A percentile compares a stretch with the other conserved stretches of the same genome.
Evolutionary conservation across 2,329 filamentous ascomycete species (phyloP).

Genomic region (Talaromyces sp.): DNA sequence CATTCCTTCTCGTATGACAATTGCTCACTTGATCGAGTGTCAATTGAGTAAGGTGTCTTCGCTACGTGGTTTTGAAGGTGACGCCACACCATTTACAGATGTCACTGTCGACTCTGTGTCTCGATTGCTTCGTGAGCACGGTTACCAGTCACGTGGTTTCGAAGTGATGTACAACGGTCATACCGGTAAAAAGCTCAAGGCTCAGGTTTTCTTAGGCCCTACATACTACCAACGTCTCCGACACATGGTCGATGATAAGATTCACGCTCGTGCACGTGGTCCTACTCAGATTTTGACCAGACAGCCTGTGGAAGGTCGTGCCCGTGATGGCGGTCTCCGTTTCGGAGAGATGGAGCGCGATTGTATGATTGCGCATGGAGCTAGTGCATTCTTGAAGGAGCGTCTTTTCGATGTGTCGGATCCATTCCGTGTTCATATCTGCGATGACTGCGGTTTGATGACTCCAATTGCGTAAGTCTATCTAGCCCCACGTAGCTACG

Average conservation of each 20-base stretch:
- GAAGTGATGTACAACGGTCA: conserved; percentile 99
- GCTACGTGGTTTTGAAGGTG: conserved; percentile 89
- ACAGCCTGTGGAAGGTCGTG: conserved; percentile 97
- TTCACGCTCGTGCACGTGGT: conserved; percentile 95
- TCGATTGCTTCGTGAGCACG: conserved; percentile 76
- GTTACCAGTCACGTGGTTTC: conserved; percentile 95
- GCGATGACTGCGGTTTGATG: conserved; percentile 98
- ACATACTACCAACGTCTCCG: conserved; percentile 98
- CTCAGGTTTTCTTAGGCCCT: conserved; percentile 93
- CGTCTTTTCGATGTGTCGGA: conserved; percentile 95
- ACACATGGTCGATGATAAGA: conserved; percentile 99
- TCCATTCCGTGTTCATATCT: conserved; percentile 96
- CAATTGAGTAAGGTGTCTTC: conserved; percentile 93
- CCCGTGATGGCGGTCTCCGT: conserved; percentile 92
- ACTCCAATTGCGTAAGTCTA: conserved; percentile 91
- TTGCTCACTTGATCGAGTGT: conserved; percentile 99
- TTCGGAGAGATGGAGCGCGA: conserved; percentile 99
- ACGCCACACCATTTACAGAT: conserved; percentile 96
- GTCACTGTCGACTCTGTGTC: conserved; percentile 95
- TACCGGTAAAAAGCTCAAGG: conserved; percentile 86
- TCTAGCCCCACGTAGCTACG: conserved; percentile 7
- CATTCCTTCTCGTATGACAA: conserved; percentile 99
- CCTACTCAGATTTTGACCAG: conserved; percentile 96
- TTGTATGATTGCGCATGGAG: conserved; percentile 99
- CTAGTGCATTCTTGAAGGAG: conserved; percentile 95